A percentile compares a stretch with the other conserved stretches of the same genome.
Conservation (phyloP, 805 yeast genomes). For the Metschnikowia amazonensis region DNA sequence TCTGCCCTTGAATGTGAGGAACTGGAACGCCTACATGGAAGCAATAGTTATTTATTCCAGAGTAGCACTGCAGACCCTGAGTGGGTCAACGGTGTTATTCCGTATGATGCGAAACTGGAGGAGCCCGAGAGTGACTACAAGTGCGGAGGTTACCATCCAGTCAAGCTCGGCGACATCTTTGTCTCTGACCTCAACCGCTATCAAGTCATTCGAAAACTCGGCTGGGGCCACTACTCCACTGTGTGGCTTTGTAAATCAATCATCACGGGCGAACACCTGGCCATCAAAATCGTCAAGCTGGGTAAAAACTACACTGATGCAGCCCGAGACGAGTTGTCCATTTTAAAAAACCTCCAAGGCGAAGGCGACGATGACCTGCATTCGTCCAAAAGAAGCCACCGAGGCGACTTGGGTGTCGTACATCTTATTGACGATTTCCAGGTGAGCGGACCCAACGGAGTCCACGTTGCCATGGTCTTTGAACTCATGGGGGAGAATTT, state of each 20-base stretch:
- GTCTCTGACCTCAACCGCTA: constrained; percentile 61
- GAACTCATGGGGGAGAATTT: constrained; percentile 95
- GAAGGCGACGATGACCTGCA: constrained; percentile 6
- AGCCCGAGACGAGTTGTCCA: constrained; percentile 85
- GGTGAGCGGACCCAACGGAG: constrained; percentile 87
- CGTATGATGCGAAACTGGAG: constrained; percentile 46
- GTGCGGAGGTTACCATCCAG: constrained; percentile 96
- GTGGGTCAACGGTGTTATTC: constrained; percentile 13
- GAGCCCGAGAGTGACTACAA: constrained; percentile 83
- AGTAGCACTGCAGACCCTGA: neutral
- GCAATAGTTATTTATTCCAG: neutral
- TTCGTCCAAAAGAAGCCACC: neutral
- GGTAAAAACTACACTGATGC: constrained; percentile 91
- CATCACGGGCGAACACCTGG: constrained; percentile 90
- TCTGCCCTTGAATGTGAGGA: constrained; percentile 14
- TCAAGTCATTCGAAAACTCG: constrained; percentile 79
- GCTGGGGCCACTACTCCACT: constrained; percentile 97
- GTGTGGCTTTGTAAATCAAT: constrained; percentile 41
- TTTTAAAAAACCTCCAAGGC: constrained; percentile 73
- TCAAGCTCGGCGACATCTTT: constrained; percentile 79
- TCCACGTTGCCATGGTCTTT: constrained; percentile 94
- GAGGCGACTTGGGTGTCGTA: constrained; percentile 52
- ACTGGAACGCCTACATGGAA: constrained; percentile 1
- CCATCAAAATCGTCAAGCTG: constrained; percentile 89
- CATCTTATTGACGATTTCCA: constrained; percentile 78